These are phyloP conservation scores for Coemansia sp. DNA, from an alignment of 192 early-diverging fungal genomes.

Conservation along the genomic window DNA sequence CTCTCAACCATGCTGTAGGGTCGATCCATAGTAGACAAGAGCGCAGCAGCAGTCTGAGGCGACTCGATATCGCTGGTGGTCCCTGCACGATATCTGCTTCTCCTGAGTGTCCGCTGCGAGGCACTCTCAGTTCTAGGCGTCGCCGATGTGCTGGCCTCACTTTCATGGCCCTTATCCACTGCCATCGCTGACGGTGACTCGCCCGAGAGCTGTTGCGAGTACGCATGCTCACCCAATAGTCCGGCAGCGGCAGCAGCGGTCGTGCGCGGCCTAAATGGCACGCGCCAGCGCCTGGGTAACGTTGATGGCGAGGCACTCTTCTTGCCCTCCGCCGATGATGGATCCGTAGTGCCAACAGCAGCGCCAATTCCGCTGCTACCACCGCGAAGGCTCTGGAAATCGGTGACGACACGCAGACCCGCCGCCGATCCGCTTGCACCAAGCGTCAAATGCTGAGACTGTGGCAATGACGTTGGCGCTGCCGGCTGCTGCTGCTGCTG, in stretches of 20 bases:
- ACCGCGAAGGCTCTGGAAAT: conserved; percentile 35
- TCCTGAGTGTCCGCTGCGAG: conserved; percentile 17
- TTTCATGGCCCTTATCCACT: conserved; percentile 4
- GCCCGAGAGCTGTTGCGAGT: conserved; percentile 14
- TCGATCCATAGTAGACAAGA: conserved; percentile 20
- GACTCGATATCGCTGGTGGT: conserved; percentile 57
- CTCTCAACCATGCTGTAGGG: conserved; percentile 56
- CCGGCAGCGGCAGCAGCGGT: neutral
- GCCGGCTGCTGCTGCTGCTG: conserved; percentile 10
- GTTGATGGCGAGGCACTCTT: conserved; percentile 48
- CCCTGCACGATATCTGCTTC: conserved; percentile 46
- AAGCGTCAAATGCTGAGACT: neutral
- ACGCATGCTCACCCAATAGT: conserved; percentile 3
- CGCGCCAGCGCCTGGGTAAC: conserved; percentile 38
- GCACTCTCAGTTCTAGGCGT: neutral
- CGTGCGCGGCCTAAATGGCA: conserved; percentile 40
- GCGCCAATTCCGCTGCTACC: neutral
- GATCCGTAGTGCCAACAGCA: conserved; percentile 3
- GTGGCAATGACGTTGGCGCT: neutral
- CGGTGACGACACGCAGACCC: conserved; percentile 42
- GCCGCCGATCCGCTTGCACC: neutral
- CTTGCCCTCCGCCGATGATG: conserved; percentile 25
- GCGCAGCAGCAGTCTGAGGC: conserved; percentile 20
- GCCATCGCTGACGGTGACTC: neutral
- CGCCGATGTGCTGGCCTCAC: conserved; percentile 13